A percentile compares a stretch with the other conserved stretches of the same genome.
phyloP scores from a whole-genome alignment of 106 monocot genomes.

The Apostasia ramifera region DNA sequence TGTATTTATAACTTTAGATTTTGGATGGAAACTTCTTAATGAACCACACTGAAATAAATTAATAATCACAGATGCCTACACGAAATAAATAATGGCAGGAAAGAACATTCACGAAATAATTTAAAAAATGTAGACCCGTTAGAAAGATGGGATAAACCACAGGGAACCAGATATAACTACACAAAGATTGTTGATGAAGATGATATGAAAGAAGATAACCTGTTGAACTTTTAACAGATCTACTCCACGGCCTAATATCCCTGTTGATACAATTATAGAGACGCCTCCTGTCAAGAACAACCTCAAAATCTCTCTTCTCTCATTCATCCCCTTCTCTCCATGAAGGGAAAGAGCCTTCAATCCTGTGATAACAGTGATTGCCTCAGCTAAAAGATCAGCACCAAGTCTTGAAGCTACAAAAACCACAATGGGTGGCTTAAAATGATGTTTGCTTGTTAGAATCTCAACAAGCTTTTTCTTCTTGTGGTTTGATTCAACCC shows the following conservation, averaged over 20 bases:
- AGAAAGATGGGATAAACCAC: no score
- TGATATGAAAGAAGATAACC: constrained; percentile 77
- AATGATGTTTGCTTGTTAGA: constrained; percentile 70
- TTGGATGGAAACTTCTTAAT: no score
- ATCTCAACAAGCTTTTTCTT: constrained; percentile 86
- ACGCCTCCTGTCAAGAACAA: constrained; percentile 67
- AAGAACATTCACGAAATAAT: no score
- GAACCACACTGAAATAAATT: no score
- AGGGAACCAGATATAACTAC: no score
- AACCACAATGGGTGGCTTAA: constrained; percentile 58
- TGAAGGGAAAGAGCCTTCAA: constrained; percentile 65
- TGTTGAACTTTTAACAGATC: constrained; percentile 65
- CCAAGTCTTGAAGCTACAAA: constrained; percentile 86
- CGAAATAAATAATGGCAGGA: no score
- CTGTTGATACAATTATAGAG: constrained; percentile 67
- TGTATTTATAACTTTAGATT: no score
- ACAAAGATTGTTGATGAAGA: no score
- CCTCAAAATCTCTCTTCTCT: constrained; percentile 73
- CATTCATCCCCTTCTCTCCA: constrained; percentile 85
- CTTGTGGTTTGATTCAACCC: constrained; percentile 82
- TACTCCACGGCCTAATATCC: constrained; percentile 73
- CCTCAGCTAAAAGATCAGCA: constrained; percentile 72
- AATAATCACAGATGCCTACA: no score
- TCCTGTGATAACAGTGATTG: constrained; percentile 58
- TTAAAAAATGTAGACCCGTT: no score